Percentiles rank a stretch among this genome's conserved stretches.
Conservation (phyloP, 495 filamentous ascomycete species). For the Aspergillus biplanus region DNA sequence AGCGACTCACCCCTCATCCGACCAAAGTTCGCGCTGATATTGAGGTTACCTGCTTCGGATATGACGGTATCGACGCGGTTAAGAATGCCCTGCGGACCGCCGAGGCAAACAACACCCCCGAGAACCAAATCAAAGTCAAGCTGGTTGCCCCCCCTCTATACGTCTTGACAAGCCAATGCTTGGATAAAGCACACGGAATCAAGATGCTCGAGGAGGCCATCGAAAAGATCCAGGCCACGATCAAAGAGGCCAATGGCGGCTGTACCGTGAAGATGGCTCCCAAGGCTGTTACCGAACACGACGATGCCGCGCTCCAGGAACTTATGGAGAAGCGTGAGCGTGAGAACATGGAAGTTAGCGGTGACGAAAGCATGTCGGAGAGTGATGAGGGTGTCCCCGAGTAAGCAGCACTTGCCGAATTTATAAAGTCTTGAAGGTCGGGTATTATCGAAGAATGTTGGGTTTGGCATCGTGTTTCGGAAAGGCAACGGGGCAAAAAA, state of each 20-base stretch:
- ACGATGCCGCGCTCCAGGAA: constrained; percentile 94
- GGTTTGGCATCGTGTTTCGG: constrained; percentile 4
- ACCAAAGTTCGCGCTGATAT: constrained; percentile 98
- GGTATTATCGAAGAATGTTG: constrained; percentile 6
- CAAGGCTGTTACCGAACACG: constrained; percentile 97
- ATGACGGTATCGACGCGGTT: constrained; percentile 98
- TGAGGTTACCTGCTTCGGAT: constrained; percentile 97
- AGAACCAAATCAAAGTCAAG: constrained; percentile 94
- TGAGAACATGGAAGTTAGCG: constrained; percentile 95
- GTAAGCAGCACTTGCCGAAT: constrained; percentile 33
- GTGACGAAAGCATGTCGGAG: constrained; percentile 92
- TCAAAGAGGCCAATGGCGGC: constrained; percentile 71
- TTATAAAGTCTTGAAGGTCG: constrained; percentile 21
- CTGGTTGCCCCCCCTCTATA: constrained; percentile 95
- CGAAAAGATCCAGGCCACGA: constrained; percentile 75
- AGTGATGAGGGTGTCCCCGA: constrained; percentile 74
- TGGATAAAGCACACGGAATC: constrained; percentile 90
- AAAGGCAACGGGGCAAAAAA: constrained; percentile 35
- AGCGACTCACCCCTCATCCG: constrained; percentile 93
- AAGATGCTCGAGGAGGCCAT: constrained; percentile 84
- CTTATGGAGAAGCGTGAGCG: constrained; percentile 99
- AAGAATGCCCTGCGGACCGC: constrained; percentile 86
- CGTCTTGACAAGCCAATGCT: constrained; percentile 87
- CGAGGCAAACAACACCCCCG: constrained; percentile 83
- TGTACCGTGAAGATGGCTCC: constrained; percentile 95